These are phyloP conservation scores for Pelargonium exstipulatum DNA, from an alignment of 441 rosid species.

Conservation along the genomic window DNA sequence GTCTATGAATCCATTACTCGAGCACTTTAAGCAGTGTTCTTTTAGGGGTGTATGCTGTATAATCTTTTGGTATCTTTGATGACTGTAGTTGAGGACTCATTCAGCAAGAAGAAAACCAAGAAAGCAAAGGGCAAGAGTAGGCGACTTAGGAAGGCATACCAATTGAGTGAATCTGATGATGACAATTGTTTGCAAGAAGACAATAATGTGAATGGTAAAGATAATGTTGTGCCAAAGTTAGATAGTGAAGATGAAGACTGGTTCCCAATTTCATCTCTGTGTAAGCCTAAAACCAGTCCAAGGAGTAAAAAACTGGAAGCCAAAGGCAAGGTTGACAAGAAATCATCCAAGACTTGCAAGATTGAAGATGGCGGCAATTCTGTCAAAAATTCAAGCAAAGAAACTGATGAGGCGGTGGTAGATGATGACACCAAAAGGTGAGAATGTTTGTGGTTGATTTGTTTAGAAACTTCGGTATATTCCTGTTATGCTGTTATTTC, in stretches of 20 bases:
- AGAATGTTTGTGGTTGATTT: constrained; percentile 1
- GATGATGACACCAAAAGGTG: constrained; percentile 32
- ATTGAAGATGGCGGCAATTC: constrained; percentile 16
- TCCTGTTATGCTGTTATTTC: background rate
- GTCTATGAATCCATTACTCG: background rate
- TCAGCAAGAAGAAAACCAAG: constrained; percentile 22
- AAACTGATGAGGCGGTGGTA: constrained; percentile 10
- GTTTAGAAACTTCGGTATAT: background rate
- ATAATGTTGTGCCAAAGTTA: constrained; percentile 8
- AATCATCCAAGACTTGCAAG: constrained; percentile 20
- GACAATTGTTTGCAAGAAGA: constrained; percentile 24
- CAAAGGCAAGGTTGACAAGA: constrained; percentile 17
- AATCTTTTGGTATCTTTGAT: constrained; percentile 11
- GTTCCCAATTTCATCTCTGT: constrained; percentile 28
- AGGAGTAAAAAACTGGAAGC: constrained; percentile 21
- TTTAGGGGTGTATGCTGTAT: background rate
- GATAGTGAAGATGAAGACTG: constrained; percentile 31
- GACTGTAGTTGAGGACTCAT: constrained; percentile 28
- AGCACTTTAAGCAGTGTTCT: background rate
- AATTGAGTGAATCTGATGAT: constrained; percentile 39
- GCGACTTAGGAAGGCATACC: constrained; percentile 46
- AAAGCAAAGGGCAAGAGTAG: constrained; percentile 26
- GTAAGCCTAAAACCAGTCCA: constrained; percentile 24
- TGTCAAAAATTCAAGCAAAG: background rate
- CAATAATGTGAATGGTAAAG: constrained; percentile 13